phyloP scores from a whole-genome alignment of 495 filamentous ascomycete genomes.

The Entonaema liquescens region DNA sequence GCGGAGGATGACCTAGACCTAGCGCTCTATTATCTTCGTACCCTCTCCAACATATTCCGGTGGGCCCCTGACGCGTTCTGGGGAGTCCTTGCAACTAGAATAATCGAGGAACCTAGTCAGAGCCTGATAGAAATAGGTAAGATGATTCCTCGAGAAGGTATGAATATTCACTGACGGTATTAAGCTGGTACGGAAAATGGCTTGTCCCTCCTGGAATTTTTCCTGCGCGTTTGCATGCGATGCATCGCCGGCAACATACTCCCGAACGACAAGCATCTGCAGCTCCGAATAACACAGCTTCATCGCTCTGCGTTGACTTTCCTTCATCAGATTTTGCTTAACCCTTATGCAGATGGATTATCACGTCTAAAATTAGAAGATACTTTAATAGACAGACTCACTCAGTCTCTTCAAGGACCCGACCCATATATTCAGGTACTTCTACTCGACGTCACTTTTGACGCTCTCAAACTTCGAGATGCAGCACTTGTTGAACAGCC shows the following conservation, averaged over 20 bases:
- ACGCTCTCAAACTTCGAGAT: slow-evolving; percentile 72
- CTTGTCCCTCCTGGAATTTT: slow-evolving; percentile 67
- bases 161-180: slow-evolving; percentile 29
- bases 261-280: slow-evolving; percentile 44
- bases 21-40: slow-evolving; percentile 79
- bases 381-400: slow-evolving; percentile 74
- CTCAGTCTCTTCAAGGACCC: slow-evolving; percentile 66
- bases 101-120: slow-evolving; percentile 49
- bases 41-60: slow-evolving; percentile 73
- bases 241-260: slow-evolving; percentile 62
- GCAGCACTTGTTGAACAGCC: slow-evolving; percentile 56
- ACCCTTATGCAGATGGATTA: slow-evolving; percentile 71
- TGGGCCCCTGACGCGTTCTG: slow-evolving; percentile 68
- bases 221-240: slow-evolving; percentile 65
- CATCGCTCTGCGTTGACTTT: slow-evolving; percentile 75
- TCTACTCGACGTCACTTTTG: slow-evolving; percentile 77
- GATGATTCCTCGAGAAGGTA: slow-evolving; percentile 20
- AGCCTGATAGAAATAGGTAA: slow-evolving; percentile 56
- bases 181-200: slow-evolving; percentile 58
- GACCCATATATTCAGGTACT: slow-evolving; percentile 76
- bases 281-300: slow-evolving; percentile 62
- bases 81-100: slow-evolving; percentile 64
- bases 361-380: slow-evolving; percentile 76
- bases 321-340: slow-evolving; percentile 77
- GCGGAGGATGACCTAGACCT: slow-evolving; percentile 75